Evolutionary conservation across 1,284 basidiomycete species (phyloP).

Genomic region (Moesziomyces sp.): DNA sequence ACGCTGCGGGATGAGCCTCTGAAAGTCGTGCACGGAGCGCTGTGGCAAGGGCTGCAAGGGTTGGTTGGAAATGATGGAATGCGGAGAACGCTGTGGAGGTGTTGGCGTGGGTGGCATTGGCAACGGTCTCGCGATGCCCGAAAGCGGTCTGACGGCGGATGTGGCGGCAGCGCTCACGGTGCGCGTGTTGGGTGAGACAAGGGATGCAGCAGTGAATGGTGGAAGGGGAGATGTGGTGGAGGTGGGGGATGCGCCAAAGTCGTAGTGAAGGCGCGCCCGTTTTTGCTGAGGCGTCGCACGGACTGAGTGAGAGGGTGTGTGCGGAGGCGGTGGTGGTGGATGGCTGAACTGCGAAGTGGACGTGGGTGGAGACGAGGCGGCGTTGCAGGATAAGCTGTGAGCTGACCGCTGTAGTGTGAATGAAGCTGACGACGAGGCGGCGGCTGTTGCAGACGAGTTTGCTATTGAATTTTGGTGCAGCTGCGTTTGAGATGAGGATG

Average conservation of each 20-base stretch:
- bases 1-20: constrained; percentile 19
- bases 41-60: constrained; percentile 33
- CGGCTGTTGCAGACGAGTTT: background rate
- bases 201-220: background rate
- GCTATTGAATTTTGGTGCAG: background rate
- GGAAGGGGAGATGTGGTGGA: constrained; percentile 12
- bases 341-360: constrained; percentile 27
- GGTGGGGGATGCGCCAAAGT: constrained; percentile 3
- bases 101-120: constrained; percentile 23
- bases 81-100: constrained; percentile 11
- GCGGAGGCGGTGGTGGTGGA: constrained; percentile 35
- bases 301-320: constrained; percentile 5
- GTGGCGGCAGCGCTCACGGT: constrained; percentile 8
- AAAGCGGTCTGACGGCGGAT: constrained; percentile 25
- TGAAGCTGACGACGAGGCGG: background rate
- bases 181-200: constrained; percentile 9
- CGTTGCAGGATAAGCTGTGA: background rate
- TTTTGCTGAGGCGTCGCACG: constrained; percentile 26
- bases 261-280: constrained; percentile 7
- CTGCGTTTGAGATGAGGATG: background rate
- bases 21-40: constrained; percentile 25
- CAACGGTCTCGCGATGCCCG: constrained; percentile 23
- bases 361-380: constrained; percentile 11
- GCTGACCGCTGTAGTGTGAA: background rate
- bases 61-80: background rate